Conservation (phyloP, 345 rosid genomes). For the Lepidium didymum region DNA sequence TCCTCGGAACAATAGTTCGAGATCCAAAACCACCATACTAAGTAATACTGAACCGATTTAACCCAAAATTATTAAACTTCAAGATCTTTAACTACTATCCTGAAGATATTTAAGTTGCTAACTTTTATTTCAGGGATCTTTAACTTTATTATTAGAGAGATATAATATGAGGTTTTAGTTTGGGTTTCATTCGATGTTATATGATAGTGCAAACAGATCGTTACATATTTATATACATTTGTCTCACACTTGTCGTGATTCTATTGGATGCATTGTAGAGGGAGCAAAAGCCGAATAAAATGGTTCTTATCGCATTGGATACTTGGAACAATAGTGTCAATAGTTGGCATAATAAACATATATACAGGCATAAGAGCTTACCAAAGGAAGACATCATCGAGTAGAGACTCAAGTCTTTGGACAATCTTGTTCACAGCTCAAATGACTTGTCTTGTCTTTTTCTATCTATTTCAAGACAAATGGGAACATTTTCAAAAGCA, state of each 20-base stretch:
- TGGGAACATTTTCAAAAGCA: conserved; percentile 66
- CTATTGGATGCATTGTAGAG: conserved; percentile 35
- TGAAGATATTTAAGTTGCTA: too few relatives aligned
- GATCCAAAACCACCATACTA: too few relatives aligned
- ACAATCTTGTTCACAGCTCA: conserved; percentile 67
- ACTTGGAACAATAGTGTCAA: conserved; percentile 52
- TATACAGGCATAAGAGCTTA: conserved; percentile 77
- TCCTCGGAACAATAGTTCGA: too few relatives aligned
- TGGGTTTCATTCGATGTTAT: too few relatives aligned
- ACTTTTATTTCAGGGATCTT: too few relatives aligned
- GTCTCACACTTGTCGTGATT: not conserved
- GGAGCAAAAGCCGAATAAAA: conserved; percentile 50
- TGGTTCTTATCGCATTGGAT: conserved; percentile 88
- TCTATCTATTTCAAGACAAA: conserved; percentile 81
- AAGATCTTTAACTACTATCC: too few relatives aligned
- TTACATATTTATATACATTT: not conserved
- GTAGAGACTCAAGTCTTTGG: conserved; percentile 44
- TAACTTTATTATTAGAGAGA: too few relatives aligned
- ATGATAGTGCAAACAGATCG: too few relatives aligned
- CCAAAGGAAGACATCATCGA: conserved; percentile 44
- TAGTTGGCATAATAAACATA: conserved; percentile 65
- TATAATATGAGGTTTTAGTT: too few relatives aligned
- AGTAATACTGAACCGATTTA: too few relatives aligned
- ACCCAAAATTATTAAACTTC: too few relatives aligned
- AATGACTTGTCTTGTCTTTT: conserved; percentile 48